Evolutionary conservation across 768 basidiomycete genomes (phyloP).

Genomic region (Rossbeevera mucosa): DNA sequence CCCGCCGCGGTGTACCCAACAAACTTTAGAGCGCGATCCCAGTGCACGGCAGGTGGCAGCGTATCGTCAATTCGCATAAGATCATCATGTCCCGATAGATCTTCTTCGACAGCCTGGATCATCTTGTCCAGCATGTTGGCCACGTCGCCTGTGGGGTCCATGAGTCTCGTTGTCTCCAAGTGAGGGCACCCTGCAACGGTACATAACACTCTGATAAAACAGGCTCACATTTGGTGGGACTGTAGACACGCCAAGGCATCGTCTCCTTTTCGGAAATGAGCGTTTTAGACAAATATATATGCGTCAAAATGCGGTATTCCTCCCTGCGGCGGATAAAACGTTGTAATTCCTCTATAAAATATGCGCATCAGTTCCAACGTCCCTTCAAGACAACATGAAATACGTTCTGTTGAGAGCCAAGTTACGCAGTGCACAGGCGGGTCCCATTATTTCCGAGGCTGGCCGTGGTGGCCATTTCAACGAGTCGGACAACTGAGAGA

Average conservation of each 20-base stretch:
- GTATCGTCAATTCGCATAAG: slow-evolving; percentile 14
- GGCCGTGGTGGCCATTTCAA: background rate
- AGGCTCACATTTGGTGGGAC: background rate
- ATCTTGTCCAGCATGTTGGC: slow-evolving; percentile 16
- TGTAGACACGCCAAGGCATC: background rate
- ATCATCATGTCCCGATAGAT: slow-evolving; percentile 15
- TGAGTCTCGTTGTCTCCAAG: background rate
- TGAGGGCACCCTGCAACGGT: background rate
- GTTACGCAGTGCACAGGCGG: slow-evolving; percentile 20
- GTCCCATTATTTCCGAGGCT: slow-evolving; percentile 22
- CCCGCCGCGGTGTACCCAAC: background rate
- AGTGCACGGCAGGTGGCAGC: slow-evolving; percentile 20
- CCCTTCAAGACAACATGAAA: background rate
- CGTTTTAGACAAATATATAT: background rate
- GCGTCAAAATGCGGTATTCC: background rate
- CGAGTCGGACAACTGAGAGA: too few relatives aligned
- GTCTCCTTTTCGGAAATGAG: background rate
- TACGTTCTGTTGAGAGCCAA: slow-evolving; percentile 17
- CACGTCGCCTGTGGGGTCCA: slow-evolving; percentile 10
- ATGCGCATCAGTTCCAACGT: background rate
- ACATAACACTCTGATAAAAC: background rate
- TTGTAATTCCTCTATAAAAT: background rate
- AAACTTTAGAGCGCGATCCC: background rate
- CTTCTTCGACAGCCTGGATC: slow-evolving; percentile 15
- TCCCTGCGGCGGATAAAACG: background rate